These are phyloP conservation scores for Parmales sp. DNA, from an alignment of 108 stramenopile species.

Conservation along the genomic window DNA sequence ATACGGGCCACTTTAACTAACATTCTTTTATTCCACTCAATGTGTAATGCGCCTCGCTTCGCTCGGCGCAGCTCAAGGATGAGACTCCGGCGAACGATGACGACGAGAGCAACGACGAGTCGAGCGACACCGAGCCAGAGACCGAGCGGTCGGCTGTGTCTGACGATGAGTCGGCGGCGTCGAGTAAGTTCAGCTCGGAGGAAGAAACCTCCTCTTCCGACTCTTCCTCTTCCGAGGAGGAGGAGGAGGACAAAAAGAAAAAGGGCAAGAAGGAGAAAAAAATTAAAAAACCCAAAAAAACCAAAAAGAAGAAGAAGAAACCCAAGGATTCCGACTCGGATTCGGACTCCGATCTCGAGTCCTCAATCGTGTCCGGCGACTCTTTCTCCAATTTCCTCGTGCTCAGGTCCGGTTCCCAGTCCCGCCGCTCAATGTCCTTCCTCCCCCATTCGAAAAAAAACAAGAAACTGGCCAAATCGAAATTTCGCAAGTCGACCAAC, in stretches of 20 bases:
- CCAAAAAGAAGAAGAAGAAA: slow-evolving; percentile 10
- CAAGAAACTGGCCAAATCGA: neutral
- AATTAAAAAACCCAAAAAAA: neutral
- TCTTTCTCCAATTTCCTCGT: slow-evolving; percentile 14
- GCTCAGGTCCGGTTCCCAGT: neutral
- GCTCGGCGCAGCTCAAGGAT: neutral
- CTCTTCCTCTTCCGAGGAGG: neutral
- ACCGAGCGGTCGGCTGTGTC: neutral
- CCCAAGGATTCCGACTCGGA: neutral
- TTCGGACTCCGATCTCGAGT: neutral
- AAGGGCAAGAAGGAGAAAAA: neutral
- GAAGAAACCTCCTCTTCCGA: neutral
- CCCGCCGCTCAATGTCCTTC: neutral
- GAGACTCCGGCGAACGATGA: neutral
- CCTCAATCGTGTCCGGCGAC: slow-evolving; percentile 13
- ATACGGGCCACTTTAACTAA: neutral
- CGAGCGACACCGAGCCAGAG: neutral
- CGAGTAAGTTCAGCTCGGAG: neutral
- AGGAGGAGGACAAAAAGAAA: neutral
- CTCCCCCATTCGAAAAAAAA: neutral
- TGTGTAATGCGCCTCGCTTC: neutral
- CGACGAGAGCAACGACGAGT: neutral
- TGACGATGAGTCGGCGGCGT: neutral
- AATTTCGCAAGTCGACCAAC: neutral
- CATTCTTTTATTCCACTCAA: neutral